phyloP scores from a whole-genome alignment of 306 rosid species.

The Vigna mungo region DNA sequence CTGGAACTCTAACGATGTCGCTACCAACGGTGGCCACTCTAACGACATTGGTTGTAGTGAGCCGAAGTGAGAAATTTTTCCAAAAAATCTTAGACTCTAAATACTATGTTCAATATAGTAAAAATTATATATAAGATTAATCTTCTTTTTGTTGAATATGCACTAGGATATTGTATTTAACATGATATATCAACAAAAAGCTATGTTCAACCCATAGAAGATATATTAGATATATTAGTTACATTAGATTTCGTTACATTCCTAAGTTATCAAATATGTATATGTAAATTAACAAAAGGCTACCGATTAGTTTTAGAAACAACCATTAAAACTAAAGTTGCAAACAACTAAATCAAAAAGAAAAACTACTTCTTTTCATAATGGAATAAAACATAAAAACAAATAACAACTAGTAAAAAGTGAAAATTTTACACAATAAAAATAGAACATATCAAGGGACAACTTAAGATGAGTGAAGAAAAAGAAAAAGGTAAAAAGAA shows the following conservation, averaged over 20 bases:
- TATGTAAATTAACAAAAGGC: constrained; percentile 13
- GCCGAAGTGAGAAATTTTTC: too few relatives aligned
- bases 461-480: constrained; percentile 12
- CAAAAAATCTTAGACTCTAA: too few relatives aligned
- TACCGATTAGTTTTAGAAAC: constrained; percentile 5
- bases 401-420: background rate
- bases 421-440: constrained; percentile 16
- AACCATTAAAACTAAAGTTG: constrained; percentile 20
- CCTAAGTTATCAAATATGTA: constrained; percentile 13
- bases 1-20: too few relatives aligned
- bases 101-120: too few relatives aligned
- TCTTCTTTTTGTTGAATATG: too few relatives aligned
- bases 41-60: too few relatives aligned
- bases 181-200: too few relatives aligned
- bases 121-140: too few relatives aligned
- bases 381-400: constrained; percentile 4
- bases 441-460: background rate
- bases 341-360: background rate
- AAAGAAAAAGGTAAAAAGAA: constrained; percentile 3
- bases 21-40: too few relatives aligned
- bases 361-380: background rate
- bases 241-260: background rate
- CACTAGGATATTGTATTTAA: too few relatives aligned
- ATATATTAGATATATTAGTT: constrained; percentile 4
- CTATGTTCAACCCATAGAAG: too few relatives aligned